Conservation (phyloP, 2,329 filamentous ascomycete species). For the Arthroderma uncinatum region DNA sequence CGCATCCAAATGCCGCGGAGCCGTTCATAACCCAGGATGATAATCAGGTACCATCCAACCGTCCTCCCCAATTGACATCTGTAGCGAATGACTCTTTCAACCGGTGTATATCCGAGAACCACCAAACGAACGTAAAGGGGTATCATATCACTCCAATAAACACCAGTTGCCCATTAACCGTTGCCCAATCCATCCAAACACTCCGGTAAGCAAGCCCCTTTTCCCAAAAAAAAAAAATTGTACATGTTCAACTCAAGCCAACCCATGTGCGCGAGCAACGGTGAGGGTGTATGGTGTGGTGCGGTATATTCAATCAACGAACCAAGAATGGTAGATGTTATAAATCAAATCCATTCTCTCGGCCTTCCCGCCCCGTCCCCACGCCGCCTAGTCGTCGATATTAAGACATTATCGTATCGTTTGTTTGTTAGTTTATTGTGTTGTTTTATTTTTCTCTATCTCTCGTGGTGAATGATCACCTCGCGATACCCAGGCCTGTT, state of each 20-base stretch:
- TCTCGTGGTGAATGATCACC: constrained; percentile 16
- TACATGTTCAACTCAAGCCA: not conserved
- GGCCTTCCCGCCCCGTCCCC: not conserved
- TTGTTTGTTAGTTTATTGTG: not conserved
- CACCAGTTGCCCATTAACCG: not conserved
- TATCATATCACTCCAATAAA: not conserved
- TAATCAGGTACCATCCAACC: not conserved
- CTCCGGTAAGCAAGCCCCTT: not conserved
- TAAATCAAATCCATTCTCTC: constrained; percentile 18
- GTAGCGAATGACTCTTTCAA: not conserved
- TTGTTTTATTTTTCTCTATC: not conserved
- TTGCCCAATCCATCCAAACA: not conserved
- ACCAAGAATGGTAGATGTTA: not conserved
- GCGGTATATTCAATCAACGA: not conserved
- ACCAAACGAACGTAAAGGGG: not conserved
- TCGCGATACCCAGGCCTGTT: constrained; percentile 20
- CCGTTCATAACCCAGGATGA: not conserved
- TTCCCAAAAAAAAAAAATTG: not conserved
- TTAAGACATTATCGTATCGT: constrained; percentile 1
- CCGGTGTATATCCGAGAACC: not conserved
- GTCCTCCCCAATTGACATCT: not conserved
- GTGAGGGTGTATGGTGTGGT: not conserved
- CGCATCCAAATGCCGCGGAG: not conserved
- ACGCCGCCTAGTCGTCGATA: not conserved
- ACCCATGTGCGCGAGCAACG: not conserved